A percentile compares a stretch with the other conserved stretches of the same genome.
Conservation (phyloP, 441 rosid species). For the Jatropha podagrica region DNA sequence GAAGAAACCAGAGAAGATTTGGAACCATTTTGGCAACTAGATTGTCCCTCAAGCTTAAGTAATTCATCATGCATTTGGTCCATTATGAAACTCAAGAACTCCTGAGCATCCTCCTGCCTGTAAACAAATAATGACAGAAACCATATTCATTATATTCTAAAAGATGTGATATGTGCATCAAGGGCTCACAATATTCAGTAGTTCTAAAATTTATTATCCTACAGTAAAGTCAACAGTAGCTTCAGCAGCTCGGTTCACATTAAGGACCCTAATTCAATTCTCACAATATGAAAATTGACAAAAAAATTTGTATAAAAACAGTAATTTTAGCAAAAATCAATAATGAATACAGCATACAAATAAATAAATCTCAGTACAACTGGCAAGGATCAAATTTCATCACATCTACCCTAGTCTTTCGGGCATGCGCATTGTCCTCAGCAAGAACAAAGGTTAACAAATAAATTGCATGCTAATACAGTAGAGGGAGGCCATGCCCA, state of each 20-base stretch:
- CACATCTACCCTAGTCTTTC: neutral
- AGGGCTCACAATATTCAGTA: too few relatives aligned
- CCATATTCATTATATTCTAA: neutral
- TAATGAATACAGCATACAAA: neutral
- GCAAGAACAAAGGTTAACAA: neutral
- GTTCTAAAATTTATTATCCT: neutral
- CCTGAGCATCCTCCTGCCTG: constrained; percentile 99
- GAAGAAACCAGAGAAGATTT: constrained; percentile 58
- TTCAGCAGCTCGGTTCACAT: neutral
- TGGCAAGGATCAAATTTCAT: neutral
- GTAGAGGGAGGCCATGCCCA: neutral
- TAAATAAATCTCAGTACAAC: neutral
- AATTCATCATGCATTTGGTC: constrained; percentile 91
- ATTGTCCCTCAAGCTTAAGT: constrained; percentile 64
- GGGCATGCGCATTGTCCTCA: neutral
- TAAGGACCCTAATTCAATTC: neutral
- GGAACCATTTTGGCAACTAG: constrained; percentile 31
- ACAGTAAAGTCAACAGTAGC: neutral
- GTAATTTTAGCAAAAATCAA: neutral
- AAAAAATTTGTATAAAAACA: neutral
- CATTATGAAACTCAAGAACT: constrained; percentile 88
- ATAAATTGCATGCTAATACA: neutral
- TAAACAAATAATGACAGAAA: constrained; percentile 21
- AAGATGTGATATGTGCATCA: neutral
- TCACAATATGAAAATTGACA: neutral